Evolutionary conservation across 1,139 yeast species (phyloP).

Genomic region (Nematodospora anomalae): DNA sequence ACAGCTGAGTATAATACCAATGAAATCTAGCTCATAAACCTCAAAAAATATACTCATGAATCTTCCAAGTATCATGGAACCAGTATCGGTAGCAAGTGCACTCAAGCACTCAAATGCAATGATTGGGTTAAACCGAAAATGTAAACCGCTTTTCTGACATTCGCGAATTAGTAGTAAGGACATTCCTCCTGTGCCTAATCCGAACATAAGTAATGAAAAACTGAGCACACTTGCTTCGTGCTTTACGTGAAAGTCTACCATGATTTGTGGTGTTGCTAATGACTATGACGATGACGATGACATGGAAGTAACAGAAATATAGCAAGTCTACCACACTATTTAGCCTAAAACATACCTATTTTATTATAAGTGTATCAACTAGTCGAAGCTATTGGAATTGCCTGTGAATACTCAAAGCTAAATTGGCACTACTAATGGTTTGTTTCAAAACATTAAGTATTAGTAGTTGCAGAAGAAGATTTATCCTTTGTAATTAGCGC

Average conservation of each 20-base stretch:
- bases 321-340: no score
- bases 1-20: conserved; percentile 30
- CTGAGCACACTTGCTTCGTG: conserved; percentile 32
- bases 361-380: no score
- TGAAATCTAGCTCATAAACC: conserved; percentile 38
- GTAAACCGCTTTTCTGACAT: conserved; percentile 30
- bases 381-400: no score
- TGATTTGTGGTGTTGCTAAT: conserved; percentile 26
- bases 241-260: conserved; percentile 24
- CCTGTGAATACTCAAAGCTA: no score
- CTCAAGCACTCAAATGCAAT: conserved; percentile 30
- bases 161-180: conserved; percentile 36
- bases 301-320: no score
- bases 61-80: conserved; percentile 32
- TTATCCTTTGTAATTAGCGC: no score
- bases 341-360: no score
- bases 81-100: conserved; percentile 28
- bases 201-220: conserved; percentile 31
- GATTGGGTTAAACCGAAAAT: conserved; percentile 24
- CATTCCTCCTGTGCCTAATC: conserved; percentile 34
- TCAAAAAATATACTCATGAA: conserved; percentile 35
- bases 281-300: conserved; percentile 16
- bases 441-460: no score
- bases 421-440: no score
- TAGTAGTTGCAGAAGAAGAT: no score